phyloP scores from a whole-genome alignment of 2,329 filamentous ascomycete genomes.

The Colletotrichum simmondsii region DNA sequence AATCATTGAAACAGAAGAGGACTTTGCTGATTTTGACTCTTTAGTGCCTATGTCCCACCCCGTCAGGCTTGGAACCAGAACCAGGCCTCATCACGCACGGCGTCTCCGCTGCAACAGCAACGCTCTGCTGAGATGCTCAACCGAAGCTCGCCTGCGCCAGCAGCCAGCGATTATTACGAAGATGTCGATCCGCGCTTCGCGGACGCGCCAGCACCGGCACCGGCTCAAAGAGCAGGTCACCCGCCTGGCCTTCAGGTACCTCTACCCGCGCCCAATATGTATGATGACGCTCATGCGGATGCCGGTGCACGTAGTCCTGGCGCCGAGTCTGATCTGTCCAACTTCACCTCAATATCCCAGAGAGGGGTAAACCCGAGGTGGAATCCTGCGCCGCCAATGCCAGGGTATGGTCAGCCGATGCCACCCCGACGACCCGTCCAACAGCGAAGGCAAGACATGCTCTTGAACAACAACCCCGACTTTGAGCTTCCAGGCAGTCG shows the following conservation, averaged over 20 bases:
- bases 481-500: conserved; percentile 74
- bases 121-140: conserved; percentile 47
- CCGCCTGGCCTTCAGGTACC: conserved; percentile 31
- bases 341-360: conserved; percentile 92
- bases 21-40: conserved; percentile 48
- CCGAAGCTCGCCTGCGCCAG: conserved; percentile 46
- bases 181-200: conserved; percentile 92
- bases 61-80: conserved; percentile 65
- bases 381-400: conserved; percentile 66
- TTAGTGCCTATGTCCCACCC: conserved; percentile 66
- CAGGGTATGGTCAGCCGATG: conserved; percentile 54
- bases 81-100: conserved; percentile 54
- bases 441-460: conserved; percentile 74
- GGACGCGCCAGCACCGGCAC: conserved; percentile 18
- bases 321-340: conserved; percentile 80
- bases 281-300: conserved; percentile 71
- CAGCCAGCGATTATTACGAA: conserved; percentile 79
- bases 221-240: conserved; percentile 36
- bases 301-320: conserved; percentile 72
- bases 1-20: conserved; percentile 11
- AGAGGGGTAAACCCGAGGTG: conserved; percentile 89
- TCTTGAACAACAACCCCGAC: conserved; percentile 85
- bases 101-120: conserved; percentile 53
- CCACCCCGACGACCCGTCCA: conserved; percentile 52
- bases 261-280: conserved; percentile 53